Percentiles rank a stretch among this genome's conserved stretches.
Evolutionary conservation across 805 yeast genomes (phyloP).

Genomic region (Lachancea lanzarotensis): DNA sequence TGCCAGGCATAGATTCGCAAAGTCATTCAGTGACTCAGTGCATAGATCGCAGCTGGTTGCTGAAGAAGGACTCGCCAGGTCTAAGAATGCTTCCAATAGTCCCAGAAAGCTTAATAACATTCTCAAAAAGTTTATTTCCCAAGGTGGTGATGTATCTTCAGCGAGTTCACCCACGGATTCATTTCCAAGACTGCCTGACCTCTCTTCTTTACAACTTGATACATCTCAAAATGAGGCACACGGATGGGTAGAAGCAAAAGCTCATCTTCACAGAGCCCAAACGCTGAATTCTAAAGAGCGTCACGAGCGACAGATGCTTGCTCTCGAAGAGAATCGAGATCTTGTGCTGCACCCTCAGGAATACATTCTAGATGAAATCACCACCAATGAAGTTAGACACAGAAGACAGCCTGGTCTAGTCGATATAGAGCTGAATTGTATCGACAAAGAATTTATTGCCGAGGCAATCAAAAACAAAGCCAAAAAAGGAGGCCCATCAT

Average conservation of each 20-base stretch:
- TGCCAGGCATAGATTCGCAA: slow-evolving; percentile 61
- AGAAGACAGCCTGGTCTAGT: slow-evolving; percentile 25
- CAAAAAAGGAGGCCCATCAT: slow-evolving; percentile 37
- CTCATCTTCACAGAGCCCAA: slow-evolving; percentile 66
- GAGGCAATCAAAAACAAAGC: slow-evolving; percentile 34
- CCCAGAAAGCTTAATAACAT: slow-evolving; percentile 25
- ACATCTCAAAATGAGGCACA: slow-evolving; percentile 35
- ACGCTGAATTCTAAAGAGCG: slow-evolving; percentile 64
- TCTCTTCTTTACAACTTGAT: slow-evolving; percentile 20
- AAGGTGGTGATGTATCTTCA: slow-evolving; percentile 16
- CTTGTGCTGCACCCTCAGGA: slow-evolving; percentile 58
- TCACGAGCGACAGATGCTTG: slow-evolving; percentile 60
- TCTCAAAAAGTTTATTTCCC: slow-evolving; percentile 29
- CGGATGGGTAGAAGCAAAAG: slow-evolving; percentile 48
- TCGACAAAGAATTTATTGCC: slow-evolving; percentile 39
- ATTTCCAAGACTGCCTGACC: slow-evolving; percentile 28
- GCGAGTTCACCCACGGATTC: slow-evolving; percentile 16
- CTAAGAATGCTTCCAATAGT: slow-evolving; percentile 15
- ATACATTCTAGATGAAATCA: slow-evolving; percentile 38
- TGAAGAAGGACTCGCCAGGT: slow-evolving; percentile 7
- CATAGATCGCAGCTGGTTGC: slow-evolving; percentile 19
- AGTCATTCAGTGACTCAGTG: slow-evolving; percentile 28
- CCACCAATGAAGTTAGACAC: slow-evolving; percentile 41
- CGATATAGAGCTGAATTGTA: slow-evolving; percentile 28
- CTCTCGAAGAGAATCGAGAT: slow-evolving; percentile 52